Evolutionary conservation across 805 yeast genomes (phyloP), one percentile per base, ranked within the genome.

Genomic region (Lachancea quebecensis): DNA sequence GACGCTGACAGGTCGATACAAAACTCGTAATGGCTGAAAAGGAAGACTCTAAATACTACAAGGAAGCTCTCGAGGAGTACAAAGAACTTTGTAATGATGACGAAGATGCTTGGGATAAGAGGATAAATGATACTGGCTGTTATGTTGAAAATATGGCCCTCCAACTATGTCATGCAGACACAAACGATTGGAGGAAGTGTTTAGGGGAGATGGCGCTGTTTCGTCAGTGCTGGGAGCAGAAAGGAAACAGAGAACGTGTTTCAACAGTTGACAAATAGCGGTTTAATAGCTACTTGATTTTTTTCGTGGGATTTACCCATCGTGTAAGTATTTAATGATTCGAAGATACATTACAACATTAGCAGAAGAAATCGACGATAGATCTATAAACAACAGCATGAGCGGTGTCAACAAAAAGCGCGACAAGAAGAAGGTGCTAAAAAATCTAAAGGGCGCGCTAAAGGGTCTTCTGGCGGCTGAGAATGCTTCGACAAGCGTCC

Each of bases 171-270:
- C 89, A 83, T 58, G 89, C 88, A 3, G 95, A 85, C 48, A 82
- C 81, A 1, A 78, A 78, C 27, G 95, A 86, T 58, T 86, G 95
- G 95, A 66, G 95, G 44, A 65, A 78, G 55, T 85, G 95, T 52
- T 60, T 77, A 2, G 65, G 67, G 15, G 93, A 85, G 59, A 83
- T 81, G 84, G 66, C 67, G 30, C 76, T 73, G 12, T 81, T 82
- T 57, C 71, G 74, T 44, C 68, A 73, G 44, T 82, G 90, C 64
- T 82, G 89, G 89, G 73, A 66, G 8, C 55, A 49, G 12, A 69
- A 79, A 57, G 75, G 77, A 35, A 82, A 82, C 52, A 67, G 76
- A 54, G 68, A 68, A 44, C 68, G 88, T 33, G 64, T 59, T 1
- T 43, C 48, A 6, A 63, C 67, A 1, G 58, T 62, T 2, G 66